Conservation (phyloP, 2,329 filamentous ascomycete genomes). For the Fusarium guadeloupense region DNA sequence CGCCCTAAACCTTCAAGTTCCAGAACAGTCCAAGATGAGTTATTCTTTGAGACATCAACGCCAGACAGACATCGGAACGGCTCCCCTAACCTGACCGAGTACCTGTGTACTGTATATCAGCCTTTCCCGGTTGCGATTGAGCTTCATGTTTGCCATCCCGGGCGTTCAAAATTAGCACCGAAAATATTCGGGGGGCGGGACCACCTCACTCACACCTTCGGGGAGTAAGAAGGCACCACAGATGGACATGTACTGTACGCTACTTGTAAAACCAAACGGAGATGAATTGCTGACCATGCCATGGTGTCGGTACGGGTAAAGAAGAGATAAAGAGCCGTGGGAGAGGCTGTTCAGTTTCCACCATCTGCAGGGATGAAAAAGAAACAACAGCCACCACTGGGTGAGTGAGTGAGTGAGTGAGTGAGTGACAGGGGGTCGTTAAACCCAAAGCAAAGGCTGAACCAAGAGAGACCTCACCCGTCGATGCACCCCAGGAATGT, state of each 20-base stretch:
- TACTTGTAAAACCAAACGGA: neutral
- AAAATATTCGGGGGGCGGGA: conserved; percentile 33
- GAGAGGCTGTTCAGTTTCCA: conserved; percentile 25
- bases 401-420: no score
- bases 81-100: conserved; percentile 16
- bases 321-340: neutral
- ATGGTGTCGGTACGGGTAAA: neutral
- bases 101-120: conserved; percentile 11
- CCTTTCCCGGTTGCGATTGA: conserved; percentile 15
- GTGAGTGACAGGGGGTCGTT: conserved; percentile 9
- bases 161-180: conserved; percentile 11
- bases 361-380: conserved; percentile 19
- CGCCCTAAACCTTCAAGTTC: conserved; percentile 27
- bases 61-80: conserved; percentile 15
- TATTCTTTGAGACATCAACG: conserved; percentile 3
- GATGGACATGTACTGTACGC: no score
- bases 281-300: conserved; percentile 14
- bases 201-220: neutral
- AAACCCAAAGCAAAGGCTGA: conserved; percentile 10
- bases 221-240: neutral
- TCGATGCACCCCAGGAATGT: conserved; percentile 32
- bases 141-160: conserved; percentile 19
- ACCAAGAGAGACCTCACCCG: conserved; percentile 20
- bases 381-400: conserved; percentile 27
- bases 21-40: conserved; percentile 31